Evolutionary conservation across 148 eudicot genomes (phyloP).

Genomic region (Camellia japonica): DNA sequence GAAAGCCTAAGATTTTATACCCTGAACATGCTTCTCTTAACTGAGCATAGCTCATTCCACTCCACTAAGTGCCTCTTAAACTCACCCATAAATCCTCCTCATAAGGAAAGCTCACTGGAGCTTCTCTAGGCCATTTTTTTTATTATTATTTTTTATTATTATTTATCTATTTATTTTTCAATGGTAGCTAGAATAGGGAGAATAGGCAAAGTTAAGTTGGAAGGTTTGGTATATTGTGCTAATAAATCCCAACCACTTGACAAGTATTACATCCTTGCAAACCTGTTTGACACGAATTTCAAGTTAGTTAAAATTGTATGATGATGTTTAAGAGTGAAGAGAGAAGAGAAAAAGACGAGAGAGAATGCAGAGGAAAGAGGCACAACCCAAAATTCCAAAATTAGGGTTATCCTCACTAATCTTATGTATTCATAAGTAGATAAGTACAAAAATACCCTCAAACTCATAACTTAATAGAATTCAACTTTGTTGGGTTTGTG

Average conservation of each 20-base stretch:
- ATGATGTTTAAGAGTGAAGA: too few species aligned
- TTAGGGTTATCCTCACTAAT: too few species aligned
- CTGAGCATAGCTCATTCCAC: slow-evolving; percentile 4
- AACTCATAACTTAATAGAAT: too few species aligned
- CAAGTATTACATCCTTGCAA: not conserved
- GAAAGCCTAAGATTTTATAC: not conserved
- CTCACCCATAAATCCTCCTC: not conserved
- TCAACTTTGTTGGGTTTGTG: too few species aligned
- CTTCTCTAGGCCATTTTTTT: not conserved
- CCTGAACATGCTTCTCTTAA: not conserved
- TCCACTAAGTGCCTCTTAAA: not conserved
- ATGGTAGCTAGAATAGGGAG: not conserved
- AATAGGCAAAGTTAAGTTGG: not conserved
- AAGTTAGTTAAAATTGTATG: too few species aligned
- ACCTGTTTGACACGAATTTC: not conserved
- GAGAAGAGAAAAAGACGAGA: too few species aligned
- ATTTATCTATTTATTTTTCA: too few species aligned
- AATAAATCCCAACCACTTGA: not conserved
- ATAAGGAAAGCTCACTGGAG: not conserved
- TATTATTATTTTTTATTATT: not conserved
- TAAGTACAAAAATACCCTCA: too few species aligned
- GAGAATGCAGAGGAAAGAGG: too few species aligned
- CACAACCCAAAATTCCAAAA: too few species aligned
- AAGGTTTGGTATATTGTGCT: not conserved
- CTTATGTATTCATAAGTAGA: too few species aligned